Evolutionary conservation across 2,329 filamentous ascomycete genomes (phyloP), one percentile per base, ranked within the genome.

Genomic region (Berkeleyomyces basicola): DNA sequence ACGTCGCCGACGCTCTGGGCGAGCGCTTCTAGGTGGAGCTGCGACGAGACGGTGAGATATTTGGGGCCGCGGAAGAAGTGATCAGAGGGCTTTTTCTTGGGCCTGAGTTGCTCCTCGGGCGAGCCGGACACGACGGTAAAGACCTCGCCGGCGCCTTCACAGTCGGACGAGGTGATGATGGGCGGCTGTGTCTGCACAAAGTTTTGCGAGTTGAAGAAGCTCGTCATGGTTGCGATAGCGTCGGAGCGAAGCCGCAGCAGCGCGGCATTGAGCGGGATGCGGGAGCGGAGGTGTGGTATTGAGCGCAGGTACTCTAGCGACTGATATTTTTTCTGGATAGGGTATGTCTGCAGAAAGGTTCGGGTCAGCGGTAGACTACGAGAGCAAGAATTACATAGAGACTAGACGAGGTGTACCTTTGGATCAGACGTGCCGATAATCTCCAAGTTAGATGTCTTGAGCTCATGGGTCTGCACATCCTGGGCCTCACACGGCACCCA

Each of bases 261-360:
- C 49, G 90, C 79, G 36, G 90, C 82, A 73, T 95, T 91, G 70
- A 89, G 81, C 0, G 89, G 88, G 16, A 89, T 84, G 68, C 92
- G 87, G 66, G 87, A 76, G 64, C 93, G 87, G 64, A 99, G 79
- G 74, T 99, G 93, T 59, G 92, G 90, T 61, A 96, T 80, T 10
- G 87, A 87, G 64, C 93, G 87, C 66, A 99, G 82, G 72, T 87
- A 97, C 71, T 97, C 92, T 59, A 87, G 78, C 4, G 86, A 89
- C 68, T 96, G 91, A 68, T 93, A 96, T 74, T 97, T 97, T 74
- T 96, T 96, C 74, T 99, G 93, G 33, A 99, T 83, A 2, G 93
- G 93, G 71, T 89, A 95, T 66, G 85, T 88, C 88, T 97, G 70
- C 3, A 16, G 47, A 6, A 44, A 33, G 61, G 61, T 46, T 55